These are phyloP conservation scores for Butyriboletus loyo DNA, from an alignment of 768 basidiomycete genomes.

Conservation along the genomic window DNA sequence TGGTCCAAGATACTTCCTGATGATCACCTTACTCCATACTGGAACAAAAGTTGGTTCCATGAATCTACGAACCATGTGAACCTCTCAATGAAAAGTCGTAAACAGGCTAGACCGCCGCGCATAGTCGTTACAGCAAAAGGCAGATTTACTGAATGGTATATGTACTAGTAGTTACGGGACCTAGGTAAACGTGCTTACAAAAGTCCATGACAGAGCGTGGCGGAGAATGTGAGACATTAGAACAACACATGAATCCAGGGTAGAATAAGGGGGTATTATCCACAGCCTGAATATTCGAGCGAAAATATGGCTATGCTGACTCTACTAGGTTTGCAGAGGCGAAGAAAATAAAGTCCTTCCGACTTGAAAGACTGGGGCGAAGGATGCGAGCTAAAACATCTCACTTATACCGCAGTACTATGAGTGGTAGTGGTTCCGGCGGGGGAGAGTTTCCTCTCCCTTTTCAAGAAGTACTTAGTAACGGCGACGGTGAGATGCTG, in stretches of 20 bases:
- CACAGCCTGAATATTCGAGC: background rate
- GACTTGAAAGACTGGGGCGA: background rate
- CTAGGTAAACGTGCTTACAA: no score
- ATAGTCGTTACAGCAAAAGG: no score
- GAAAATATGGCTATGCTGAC: no score
- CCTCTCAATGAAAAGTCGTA: background rate
- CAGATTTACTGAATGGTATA: no score
- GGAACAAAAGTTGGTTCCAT: background rate
- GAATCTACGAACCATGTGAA: background rate
- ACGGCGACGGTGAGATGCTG: background rate
- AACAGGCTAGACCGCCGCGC: no score
- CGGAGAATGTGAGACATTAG: background rate
- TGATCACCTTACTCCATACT: background rate
- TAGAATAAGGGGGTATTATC: background rate
- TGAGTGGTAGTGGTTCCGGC: conserved; percentile 6
- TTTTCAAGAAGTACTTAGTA: conserved; percentile 10
- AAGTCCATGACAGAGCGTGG: background rate
- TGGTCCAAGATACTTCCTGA: background rate
- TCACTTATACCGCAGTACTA: background rate
- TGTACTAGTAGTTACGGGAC: no score
- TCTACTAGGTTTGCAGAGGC: background rate
- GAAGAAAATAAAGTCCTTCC: background rate
- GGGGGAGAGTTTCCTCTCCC: conserved; percentile 20
- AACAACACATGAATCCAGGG: background rate
- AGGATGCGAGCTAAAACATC: background rate